Conservation (phyloP, 352 stramenopile genomes). For the Pythium inflatum region DNA sequence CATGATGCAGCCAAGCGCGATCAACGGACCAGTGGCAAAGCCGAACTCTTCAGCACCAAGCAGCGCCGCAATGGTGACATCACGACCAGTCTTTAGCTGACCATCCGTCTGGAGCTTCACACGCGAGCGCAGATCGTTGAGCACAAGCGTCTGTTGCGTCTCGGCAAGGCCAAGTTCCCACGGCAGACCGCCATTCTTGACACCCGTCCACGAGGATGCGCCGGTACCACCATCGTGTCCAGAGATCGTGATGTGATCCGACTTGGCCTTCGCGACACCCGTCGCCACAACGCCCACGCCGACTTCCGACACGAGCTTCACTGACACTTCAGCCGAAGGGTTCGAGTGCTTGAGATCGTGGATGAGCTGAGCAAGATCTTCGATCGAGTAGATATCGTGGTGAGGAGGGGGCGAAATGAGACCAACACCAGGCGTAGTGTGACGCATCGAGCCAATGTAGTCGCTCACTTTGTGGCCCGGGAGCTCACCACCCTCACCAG, state of each 20-base stretch:
- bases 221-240: slow-evolving; percentile 96
- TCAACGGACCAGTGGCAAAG: slow-evolving; percentile 95
- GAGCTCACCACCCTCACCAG: slow-evolving; percentile 95
- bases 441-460: slow-evolving; percentile 95
- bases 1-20: slow-evolving; percentile 98
- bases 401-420: slow-evolving; percentile 97
- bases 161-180: slow-evolving; percentile 97
- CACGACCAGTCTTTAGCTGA: slow-evolving; percentile 93
- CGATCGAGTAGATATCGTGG: slow-evolving; percentile 99
- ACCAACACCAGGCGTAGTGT: slow-evolving; percentile 96
- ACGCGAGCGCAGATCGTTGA: slow-evolving; percentile 94
- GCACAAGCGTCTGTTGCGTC: slow-evolving; percentile 96
- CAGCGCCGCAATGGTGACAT: slow-evolving; percentile 94
- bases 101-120: slow-evolving; percentile 96
- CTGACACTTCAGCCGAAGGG: slow-evolving; percentile 90
- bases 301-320: slow-evolving; percentile 97
- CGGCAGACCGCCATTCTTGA: slow-evolving; percentile 94
- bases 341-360: slow-evolving; percentile 98
- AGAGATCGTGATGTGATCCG: slow-evolving; percentile 96
- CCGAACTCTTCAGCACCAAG: slow-evolving; percentile 96
- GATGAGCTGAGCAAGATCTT: slow-evolving; percentile 97
- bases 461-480: slow-evolving; percentile 96
- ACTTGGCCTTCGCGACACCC: slow-evolving; percentile 88
- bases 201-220: slow-evolving; percentile 94
- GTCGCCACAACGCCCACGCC: slow-evolving; percentile 96